A percentile compares a stretch with the other conserved stretches of the same genome.
These are phyloP conservation scores for Aquilaria yunnanensis DNA, from an alignment of 345 rosid genomes.

Conservation along the genomic window DNA sequence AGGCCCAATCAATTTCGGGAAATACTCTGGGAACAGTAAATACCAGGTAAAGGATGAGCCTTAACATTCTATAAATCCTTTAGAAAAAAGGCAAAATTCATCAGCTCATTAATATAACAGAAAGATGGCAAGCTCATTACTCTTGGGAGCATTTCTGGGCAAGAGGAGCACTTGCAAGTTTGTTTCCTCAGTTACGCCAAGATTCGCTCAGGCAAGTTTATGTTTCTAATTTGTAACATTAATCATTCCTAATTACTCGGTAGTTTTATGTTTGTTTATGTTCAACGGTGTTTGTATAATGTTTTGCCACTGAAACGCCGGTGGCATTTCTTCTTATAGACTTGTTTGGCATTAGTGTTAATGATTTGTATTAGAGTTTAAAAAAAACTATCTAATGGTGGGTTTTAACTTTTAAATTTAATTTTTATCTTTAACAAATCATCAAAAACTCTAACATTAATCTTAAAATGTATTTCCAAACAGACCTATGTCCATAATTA, in stretches of 20 bases:
- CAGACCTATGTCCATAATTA: too few species aligned
- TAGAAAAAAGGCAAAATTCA: background rate
- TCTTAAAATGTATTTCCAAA: too few species aligned
- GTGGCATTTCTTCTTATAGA: background rate
- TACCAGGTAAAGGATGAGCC: background rate
- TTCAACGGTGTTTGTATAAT: too few species aligned
- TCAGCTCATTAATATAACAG: background rate
- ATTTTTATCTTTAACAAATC: too few species aligned
- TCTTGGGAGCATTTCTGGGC: constrained; percentile 1
- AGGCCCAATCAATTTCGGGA: constrained; percentile 5
- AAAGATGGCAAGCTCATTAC: constrained; percentile 13
- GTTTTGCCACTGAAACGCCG: too few species aligned
- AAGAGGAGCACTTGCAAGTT: background rate
- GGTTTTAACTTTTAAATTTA: too few species aligned
- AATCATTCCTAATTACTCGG: too few species aligned
- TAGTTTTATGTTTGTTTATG: too few species aligned
- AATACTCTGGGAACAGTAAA: background rate
- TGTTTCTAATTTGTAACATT: background rate
- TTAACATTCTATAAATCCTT: background rate
- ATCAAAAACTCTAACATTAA: too few species aligned
- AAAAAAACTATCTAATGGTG: too few species aligned
- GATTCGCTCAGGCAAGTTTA: constrained; percentile 15
- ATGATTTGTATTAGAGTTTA: too few species aligned
- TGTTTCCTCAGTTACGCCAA: background rate
- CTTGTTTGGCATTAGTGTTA: background rate